Base-by-base conservation (phyloP, 768 basidiomycete genomes). In the Hericium rajendrae region DNA sequence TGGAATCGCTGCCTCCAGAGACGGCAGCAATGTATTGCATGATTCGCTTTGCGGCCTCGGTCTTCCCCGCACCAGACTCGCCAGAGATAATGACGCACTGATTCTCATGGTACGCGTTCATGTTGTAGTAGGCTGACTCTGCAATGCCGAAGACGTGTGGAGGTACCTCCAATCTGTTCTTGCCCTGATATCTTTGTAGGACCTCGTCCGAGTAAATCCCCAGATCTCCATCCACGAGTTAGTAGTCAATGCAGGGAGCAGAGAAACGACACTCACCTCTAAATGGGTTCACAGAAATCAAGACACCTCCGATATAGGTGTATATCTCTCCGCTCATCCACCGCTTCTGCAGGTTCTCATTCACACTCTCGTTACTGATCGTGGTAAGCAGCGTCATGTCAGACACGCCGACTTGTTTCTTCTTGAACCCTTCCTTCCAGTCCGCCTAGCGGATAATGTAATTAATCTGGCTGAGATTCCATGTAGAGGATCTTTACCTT, bases 21-120 rank as follows among this genome's bases (percentile, higher is more conserved):
- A 98, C 97, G 10, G 91, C 97, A 15, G 97, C 97, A 64, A 99
- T 95, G 68, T 99, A 99, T 70, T 97, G 94, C 97, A 99, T 99
- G 72, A 99, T 98, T 51, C 94, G 84, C 71, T 98, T 98, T 20
- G 97, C 97, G 3, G 97, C 97, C 72, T 98, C 97, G 3, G 97
- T 99, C 78, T 99, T 99, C 53, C 97, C 97, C 4, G 97, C 97
- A 53, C 97, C 97, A 15, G 94, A 97, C 75, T 99, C 97, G 55
- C 97, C 97, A 38, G 94, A 94, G 66, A 99, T 98, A 73, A 99
- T 99, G 55, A 99, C 95, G 70, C 95, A 98, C 74, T 99, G 97
- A 67, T 98, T 99, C 73, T 99, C 95, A 71, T 94, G 89, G 73
- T 99, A 97, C 28, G 94, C 91, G 62, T 93, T 94, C 97, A 99